Conservation (phyloP, 495 filamentous ascomycete genomes). For the Penicillium psychrofluorescens region DNA sequence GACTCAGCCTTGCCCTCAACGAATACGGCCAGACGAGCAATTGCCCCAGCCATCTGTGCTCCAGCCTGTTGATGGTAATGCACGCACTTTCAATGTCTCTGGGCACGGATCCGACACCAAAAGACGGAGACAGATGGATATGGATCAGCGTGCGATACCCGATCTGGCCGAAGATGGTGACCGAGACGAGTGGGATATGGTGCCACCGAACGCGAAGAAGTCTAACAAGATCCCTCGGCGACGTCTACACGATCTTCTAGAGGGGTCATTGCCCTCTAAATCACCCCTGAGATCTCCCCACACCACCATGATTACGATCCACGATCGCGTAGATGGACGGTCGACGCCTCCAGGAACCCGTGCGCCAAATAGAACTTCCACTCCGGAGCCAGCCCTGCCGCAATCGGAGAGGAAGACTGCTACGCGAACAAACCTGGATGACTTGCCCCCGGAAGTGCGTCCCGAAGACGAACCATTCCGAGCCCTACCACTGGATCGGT, state of each 20-base stretch:
- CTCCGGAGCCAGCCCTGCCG: too few relatives aligned
- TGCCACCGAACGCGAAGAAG: not conserved
- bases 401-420: not conserved
- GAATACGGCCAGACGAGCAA: not conserved
- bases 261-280: slow-evolving; percentile 23
- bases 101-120: not conserved
- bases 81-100: not conserved
- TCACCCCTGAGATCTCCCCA: slow-evolving; percentile 7
- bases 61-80: slow-evolving; percentile 18
- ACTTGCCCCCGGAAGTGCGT: slow-evolving; percentile 3
- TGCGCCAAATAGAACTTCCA: too few relatives aligned
- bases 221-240: slow-evolving; percentile 1
- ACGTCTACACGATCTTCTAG: slow-evolving; percentile 32
- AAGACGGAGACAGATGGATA: slow-evolving; percentile 6
- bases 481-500: slow-evolving; percentile 40
- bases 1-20: not conserved
- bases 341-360: too few relatives aligned
- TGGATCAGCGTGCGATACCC: slow-evolving; percentile 15
- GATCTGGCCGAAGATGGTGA: slow-evolving; percentile 39
- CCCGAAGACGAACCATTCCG: slow-evolving; percentile 42
- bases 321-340: too few relatives aligned
- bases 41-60: slow-evolving; percentile 7
- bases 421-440: slow-evolving; percentile 1
- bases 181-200: slow-evolving; percentile 1
- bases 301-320: too few relatives aligned